Evolutionary conservation across 345 rosid species (phyloP).

Genomic region (Gossypium stocksii): DNA sequence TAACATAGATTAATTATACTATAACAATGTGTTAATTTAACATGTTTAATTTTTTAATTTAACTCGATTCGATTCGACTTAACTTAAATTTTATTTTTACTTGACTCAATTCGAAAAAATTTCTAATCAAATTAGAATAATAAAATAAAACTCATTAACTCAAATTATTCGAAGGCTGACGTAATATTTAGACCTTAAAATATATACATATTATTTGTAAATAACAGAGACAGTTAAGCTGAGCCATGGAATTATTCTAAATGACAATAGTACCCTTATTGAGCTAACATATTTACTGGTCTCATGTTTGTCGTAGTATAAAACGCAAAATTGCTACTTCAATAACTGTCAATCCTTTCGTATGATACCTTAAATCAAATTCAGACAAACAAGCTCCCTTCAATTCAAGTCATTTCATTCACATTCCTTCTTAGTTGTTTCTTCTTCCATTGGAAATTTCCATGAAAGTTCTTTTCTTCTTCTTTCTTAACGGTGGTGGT

Average conservation of each 20-base stretch:
- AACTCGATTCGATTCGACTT: too few species aligned
- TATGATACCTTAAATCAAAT: not conserved
- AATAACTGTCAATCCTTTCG: not conserved
- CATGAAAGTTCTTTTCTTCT: not conserved
- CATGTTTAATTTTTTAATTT: too few species aligned
- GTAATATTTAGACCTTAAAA: too few species aligned
- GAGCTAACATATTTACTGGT: not conserved
- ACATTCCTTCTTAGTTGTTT: not conserved
- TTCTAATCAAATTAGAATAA: too few species aligned
- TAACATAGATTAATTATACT: too few species aligned
- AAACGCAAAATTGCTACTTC: not conserved
- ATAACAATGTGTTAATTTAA: too few species aligned
- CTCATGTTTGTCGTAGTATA: not conserved
- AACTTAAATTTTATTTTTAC: too few species aligned
- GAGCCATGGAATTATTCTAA: not conserved
- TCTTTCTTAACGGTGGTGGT: not conserved
- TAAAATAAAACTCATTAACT: too few species aligned
- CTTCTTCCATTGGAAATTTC: not conserved
- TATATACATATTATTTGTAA: not conserved
- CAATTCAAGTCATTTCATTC: not conserved
- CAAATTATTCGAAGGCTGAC: too few species aligned
- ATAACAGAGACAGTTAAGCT: not conserved
- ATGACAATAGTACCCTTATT: not conserved
- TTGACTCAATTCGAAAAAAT: too few species aligned
- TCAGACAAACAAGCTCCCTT: slow-evolving; percentile 1